These are phyloP conservation scores for Diplogelasinospora grovesii DNA, from an alignment of 495 filamentous ascomycete genomes.

Conservation along the genomic window DNA sequence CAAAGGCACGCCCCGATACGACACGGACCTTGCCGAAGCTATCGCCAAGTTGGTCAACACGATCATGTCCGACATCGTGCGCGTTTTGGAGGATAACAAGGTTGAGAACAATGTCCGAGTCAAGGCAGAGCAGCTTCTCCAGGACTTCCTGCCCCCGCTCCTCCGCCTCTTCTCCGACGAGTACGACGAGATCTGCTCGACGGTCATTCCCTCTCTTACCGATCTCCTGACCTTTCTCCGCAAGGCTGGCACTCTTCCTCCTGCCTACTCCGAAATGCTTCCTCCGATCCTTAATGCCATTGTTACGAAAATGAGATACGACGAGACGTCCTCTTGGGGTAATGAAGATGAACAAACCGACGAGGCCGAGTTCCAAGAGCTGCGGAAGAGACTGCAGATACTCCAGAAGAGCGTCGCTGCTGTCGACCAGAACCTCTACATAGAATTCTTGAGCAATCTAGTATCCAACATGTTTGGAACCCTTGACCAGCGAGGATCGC, in stretches of 20 bases:
- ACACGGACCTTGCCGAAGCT: constrained; percentile 87
- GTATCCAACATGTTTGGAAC: constrained; percentile 76
- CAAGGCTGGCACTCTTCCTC: constrained; percentile 60
- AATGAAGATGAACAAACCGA: constrained; percentile 91
- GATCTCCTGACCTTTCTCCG: constrained; percentile 85
- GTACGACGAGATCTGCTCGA: constrained; percentile 95
- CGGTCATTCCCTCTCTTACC: constrained; percentile 82
- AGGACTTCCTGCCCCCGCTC: constrained; percentile 74
- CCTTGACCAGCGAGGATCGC: constrained; percentile 59
- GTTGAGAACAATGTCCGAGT: constrained; percentile 48
- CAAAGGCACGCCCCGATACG: constrained; percentile 76
- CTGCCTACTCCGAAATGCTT: constrained; percentile 68
- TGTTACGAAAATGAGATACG: constrained; percentile 91
- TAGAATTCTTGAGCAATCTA: constrained; percentile 75
- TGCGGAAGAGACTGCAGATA: constrained; percentile 78
- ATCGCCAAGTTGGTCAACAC: constrained; percentile 96
- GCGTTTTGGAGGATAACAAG: constrained; percentile 53
- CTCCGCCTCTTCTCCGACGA: constrained; percentile 94
- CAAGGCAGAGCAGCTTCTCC: constrained; percentile 67
- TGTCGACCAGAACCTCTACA: constrained; percentile 77
- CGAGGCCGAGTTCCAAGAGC: constrained; percentile 96
- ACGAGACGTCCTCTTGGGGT: constrained; percentile 90
- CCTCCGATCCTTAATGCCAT: constrained; percentile 84
- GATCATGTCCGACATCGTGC: constrained; percentile 75
- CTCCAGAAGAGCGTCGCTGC: constrained; percentile 85